These are phyloP conservation scores for Cercospora nicotianae DNA, from an alignment of 2,329 filamentous ascomycete species.

Conservation along the genomic window DNA sequence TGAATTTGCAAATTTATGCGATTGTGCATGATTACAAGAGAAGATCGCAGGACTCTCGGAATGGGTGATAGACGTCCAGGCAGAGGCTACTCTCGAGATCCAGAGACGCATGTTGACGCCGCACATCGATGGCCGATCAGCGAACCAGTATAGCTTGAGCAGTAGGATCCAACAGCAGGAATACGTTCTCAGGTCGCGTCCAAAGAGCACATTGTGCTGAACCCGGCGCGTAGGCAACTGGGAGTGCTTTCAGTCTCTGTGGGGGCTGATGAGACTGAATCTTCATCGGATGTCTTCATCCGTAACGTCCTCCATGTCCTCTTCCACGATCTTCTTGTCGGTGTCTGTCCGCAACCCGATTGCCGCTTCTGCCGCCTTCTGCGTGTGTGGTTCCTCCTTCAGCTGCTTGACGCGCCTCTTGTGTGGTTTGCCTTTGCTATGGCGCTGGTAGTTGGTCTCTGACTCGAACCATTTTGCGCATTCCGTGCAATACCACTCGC, in stretches of 20 bases:
- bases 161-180: background rate
- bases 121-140: background rate
- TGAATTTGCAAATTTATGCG: background rate
- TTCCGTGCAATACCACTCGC: slow-evolving; percentile 82
- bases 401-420: slow-evolving; percentile 86
- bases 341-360: slow-evolving; percentile 72
- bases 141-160: background rate
- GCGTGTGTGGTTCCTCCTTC: slow-evolving; percentile 79
- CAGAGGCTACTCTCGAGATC: background rate
- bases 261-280: background rate
- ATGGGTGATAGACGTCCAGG: background rate
- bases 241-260: background rate
- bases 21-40: background rate
- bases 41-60: background rate
- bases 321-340: slow-evolving; percentile 42
- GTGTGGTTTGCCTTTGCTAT: slow-evolving; percentile 86
- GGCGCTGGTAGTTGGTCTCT: slow-evolving; percentile 70
- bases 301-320: slow-evolving; percentile 34
- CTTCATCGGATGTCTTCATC: slow-evolving; percentile 26
- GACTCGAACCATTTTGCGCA: slow-evolving; percentile 97
- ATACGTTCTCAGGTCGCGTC: background rate
- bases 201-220: background rate
- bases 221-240: background rate
- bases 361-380: slow-evolving; percentile 81
- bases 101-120: background rate